A percentile compares a stretch with the other conserved stretches of the same genome.
Conservation (phyloP, 441 rosid species). For the Populus trichocarpa region DNA sequence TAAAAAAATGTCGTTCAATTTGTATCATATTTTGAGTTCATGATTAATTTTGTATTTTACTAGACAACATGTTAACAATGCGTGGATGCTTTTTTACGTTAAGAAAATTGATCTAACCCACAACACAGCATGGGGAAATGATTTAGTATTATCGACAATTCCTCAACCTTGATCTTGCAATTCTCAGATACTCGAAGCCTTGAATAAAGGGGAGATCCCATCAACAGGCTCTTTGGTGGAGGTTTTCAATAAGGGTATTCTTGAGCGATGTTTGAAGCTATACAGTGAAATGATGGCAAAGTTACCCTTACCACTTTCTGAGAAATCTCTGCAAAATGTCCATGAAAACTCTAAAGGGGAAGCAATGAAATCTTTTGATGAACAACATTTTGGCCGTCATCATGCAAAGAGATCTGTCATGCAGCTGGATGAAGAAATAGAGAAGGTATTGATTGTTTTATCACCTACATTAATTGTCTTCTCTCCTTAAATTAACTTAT, state of each 20-base stretch:
- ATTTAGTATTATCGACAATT: background rate
- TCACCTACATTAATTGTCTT: background rate
- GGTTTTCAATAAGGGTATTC: constrained; percentile 90
- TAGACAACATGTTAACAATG: no score
- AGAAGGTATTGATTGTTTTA: constrained; percentile 53
- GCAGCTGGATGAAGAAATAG: constrained; percentile 77
- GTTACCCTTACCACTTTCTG: constrained; percentile 62
- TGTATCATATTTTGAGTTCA: no score
- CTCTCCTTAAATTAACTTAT: background rate
- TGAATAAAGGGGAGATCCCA: constrained; percentile 99
- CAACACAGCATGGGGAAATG: no score
- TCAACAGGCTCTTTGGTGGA: constrained; percentile 98
- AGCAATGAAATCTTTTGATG: constrained; percentile 70
- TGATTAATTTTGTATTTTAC: no score
- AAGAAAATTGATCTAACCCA: no score
- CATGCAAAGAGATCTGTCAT: constrained; percentile 81
- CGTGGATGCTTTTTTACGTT: no score
- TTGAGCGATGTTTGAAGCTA: constrained; percentile 78
- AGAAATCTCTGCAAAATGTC: constrained; percentile 55
- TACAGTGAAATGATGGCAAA: constrained; percentile 66
- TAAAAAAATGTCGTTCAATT: no score
- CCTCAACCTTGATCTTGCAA: constrained; percentile 12
- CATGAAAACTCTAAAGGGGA: constrained; percentile 58
- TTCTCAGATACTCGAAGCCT: constrained; percentile 90
- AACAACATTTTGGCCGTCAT: constrained; percentile 89